Conservation (phyloP, 306 rosid species). For the Canavalia ensiformis region DNA sequence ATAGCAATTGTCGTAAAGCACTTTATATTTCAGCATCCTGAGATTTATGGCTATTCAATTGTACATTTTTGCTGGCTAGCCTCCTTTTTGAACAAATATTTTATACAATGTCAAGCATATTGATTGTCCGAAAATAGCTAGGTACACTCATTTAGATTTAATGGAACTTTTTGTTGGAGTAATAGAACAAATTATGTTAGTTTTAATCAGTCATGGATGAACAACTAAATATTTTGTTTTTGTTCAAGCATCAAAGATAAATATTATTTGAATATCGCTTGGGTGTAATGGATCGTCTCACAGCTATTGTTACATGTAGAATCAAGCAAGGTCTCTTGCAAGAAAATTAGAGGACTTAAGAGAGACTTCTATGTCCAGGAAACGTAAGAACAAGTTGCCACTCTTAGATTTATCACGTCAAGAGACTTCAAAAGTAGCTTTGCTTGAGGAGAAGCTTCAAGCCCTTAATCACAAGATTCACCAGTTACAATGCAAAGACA, state of each 20-base stretch:
- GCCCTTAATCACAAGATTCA: conserved; percentile 70
- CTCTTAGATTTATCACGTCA: conserved; percentile 55
- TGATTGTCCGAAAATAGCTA: not conserved
- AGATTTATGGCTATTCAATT: not conserved
- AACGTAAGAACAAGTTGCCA: conserved; percentile 51
- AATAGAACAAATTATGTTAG: not conserved
- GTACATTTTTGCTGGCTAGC: not conserved
- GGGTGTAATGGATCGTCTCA: conserved; percentile 49
- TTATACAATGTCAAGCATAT: not conserved
- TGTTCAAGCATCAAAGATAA: conserved; percentile 17
- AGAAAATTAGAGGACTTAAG: conserved; percentile 63
- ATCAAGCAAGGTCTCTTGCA: conserved; percentile 65
- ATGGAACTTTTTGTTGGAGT: not conserved
- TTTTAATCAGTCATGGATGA: not conserved
- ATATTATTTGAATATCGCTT: conserved; percentile 28
- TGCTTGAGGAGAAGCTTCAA: conserved; percentile 76
- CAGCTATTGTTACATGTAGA: conserved; percentile 61
- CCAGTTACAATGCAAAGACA: conserved; percentile 74
- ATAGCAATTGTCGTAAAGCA: conserved; percentile 19
- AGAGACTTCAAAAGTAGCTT: conserved; percentile 56
- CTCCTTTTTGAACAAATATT: not conserved
- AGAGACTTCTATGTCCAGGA: conserved; percentile 50
- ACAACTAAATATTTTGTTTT: not conserved
- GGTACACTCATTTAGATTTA: not conserved
- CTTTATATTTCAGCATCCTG: not conserved